Conservation (phyloP, 2,329 filamentous ascomycete genomes). For the Chaetoscypha palmicola region DNA sequence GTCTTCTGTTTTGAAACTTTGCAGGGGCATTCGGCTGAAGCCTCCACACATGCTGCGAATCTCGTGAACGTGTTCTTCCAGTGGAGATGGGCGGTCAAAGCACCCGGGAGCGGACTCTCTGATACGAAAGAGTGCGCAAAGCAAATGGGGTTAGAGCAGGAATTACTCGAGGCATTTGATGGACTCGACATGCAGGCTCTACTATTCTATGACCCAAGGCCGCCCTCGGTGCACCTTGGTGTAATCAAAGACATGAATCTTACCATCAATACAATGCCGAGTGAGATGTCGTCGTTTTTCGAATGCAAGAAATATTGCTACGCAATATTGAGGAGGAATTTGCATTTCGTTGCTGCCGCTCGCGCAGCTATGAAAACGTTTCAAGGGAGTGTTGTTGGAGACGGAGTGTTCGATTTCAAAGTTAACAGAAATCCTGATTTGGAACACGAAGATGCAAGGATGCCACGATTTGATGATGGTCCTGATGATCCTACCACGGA, state of each 20-base stretch:
- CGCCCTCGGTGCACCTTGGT: background rate
- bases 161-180: conserved; percentile 2
- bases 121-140: background rate
- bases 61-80: conserved; percentile 4
- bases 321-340: conserved; percentile 5
- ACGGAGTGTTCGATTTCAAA: no score
- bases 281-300: background rate
- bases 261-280: conserved; percentile 1
- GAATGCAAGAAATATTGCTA: conserved; percentile 1
- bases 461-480: background rate
- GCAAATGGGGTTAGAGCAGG: conserved; percentile 4
- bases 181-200: conserved; percentile 8
- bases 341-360: conserved; percentile 4
- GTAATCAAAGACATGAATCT: background rate
- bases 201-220: conserved; percentile 2
- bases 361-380: background rate
- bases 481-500: background rate
- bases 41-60: conserved; percentile 2
- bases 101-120: background rate
- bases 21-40: conserved; percentile 3
- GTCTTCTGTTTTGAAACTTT: conserved; percentile 9
- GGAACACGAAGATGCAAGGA: no score
- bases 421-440: no score
- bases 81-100: background rate
- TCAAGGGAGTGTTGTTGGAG: background rate